Evolutionary conservation across 345 rosid genomes (phyloP).

Genomic region (Citrus unshiu): DNA sequence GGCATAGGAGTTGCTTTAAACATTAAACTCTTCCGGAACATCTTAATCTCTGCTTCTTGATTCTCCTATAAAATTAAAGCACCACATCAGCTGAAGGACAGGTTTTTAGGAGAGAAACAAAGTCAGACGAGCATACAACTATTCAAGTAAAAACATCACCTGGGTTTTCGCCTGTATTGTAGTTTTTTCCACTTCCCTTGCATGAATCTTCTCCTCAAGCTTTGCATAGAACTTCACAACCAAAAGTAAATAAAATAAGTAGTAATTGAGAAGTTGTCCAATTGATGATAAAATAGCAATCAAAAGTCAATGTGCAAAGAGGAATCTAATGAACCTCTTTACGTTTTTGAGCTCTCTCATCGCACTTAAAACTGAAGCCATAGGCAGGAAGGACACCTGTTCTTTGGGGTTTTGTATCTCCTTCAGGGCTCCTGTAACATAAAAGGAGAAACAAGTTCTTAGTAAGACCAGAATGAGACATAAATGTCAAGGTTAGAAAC

Average conservation of each 20-base stretch:
- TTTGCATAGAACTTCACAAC: slow-evolving; percentile 30
- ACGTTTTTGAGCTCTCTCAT: slow-evolving; percentile 45
- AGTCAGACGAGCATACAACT: not conserved
- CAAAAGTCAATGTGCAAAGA: not conserved
- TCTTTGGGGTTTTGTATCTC: slow-evolving; percentile 27
- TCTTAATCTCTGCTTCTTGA: slow-evolving; percentile 37
- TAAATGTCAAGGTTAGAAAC: not conserved
- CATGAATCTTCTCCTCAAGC: slow-evolving; percentile 45
- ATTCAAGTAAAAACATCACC: slow-evolving; percentile 14
- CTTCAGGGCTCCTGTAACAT: slow-evolving; percentile 25
- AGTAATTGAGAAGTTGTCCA: not conserved
- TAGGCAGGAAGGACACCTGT: slow-evolving; percentile 31
- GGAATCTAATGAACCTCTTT: slow-evolving; percentile 31
- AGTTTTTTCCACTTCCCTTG: slow-evolving; percentile 35
- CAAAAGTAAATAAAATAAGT: slow-evolving; percentile 6
- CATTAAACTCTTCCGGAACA: slow-evolving; percentile 34
- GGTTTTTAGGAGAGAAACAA: not conserved
- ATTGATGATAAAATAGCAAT: not conserved
- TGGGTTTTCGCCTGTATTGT: slow-evolving; percentile 37
- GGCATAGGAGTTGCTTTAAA: slow-evolving; percentile 49
- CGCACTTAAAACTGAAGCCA: slow-evolving; percentile 44
- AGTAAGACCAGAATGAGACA: not conserved
- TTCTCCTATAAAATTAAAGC: slow-evolving; percentile 22
- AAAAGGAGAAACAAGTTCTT: slow-evolving; percentile 5
- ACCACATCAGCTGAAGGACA: not conserved